Base-by-base conservation (phyloP, 2,329 filamentous ascomycete genomes). In the Emericellopsis atlantica region DNA sequence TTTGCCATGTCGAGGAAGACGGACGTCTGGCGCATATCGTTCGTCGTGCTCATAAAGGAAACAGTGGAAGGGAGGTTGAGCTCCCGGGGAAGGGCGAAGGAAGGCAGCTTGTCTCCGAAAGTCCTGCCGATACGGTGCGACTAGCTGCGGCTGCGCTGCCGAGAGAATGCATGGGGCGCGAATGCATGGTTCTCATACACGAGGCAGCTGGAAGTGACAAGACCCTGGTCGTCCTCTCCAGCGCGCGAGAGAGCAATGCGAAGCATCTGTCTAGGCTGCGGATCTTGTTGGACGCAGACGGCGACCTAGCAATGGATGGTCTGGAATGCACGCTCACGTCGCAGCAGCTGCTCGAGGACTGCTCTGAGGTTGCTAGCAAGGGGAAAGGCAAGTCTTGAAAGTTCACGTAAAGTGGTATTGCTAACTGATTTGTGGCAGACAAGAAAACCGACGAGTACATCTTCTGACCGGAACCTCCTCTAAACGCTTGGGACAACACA, bases 1-100 rank as follows among this genome's bases (percentile, higher is more conserved):
- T 43, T 8, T 39, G 35, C 32, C 39, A 43, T 26, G 29, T 43
- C 10, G 36, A 43, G 14, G 41, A 43, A 14, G 21, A 26, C 15
- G 14, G 29, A 5, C 41, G 32, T 11, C 18, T 39, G 2, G 21
- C 36, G 18, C 41, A 43, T 29, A n/a, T 39, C 12, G 36, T 43
- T n/a, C 41, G 41, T 4, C 36, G 36, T 15, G n/a, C 22, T 16
- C 16, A 32, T 10, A 16, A 22, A n/a, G 32, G 22, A 4, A 5
- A 22, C 15, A 22, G 16, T 10, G 11, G 10, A 7, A 39, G 41
- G 41, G 29, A 36, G 29, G 11, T 15, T 3, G 35, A 36, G 16
- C 22, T 36, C 15, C 29, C 35, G 8, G 33, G 31, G 2, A 37
- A 22, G 10, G 10, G 10, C 15, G 36, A 18, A 8, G 41, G 32